phyloP scores from a whole-genome alignment of 1,139 yeast species.

The Magnusiomyces suaveolens region DNA sequence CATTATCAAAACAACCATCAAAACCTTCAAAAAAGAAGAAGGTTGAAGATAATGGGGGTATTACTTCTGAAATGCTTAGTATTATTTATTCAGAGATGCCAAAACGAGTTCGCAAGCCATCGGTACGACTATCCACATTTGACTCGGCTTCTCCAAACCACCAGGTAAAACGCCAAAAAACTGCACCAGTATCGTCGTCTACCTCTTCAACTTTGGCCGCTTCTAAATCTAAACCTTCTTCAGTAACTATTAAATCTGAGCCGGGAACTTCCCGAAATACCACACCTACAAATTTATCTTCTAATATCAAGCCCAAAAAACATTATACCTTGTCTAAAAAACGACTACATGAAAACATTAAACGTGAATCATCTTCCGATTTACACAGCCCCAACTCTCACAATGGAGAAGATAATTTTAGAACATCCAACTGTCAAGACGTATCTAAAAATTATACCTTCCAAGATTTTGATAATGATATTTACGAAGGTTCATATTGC shows the following conservation, averaged over 20 bases:
- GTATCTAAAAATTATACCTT: not conserved
- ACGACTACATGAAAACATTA: not conserved
- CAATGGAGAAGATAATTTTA: not conserved
- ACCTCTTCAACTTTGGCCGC: not conserved
- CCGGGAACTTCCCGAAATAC: not conserved
- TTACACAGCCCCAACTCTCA: not conserved
- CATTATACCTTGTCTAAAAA: not conserved
- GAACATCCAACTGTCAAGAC: not conserved
- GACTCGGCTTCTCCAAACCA: not conserved
- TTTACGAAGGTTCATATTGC: constrained; percentile 48
- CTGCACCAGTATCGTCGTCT: not conserved
- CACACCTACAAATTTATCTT: not conserved
- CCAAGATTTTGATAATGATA: constrained; percentile 10
- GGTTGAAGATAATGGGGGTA: not conserved
- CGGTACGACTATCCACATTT: not conserved
- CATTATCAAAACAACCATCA: not conserved
- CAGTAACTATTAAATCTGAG: not conserved
- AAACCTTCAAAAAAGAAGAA: not conserved
- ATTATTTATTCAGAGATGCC: not conserved
- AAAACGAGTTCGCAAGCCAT: not conserved
- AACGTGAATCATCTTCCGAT: not conserved
- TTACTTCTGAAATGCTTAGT: not conserved
- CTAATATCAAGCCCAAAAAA: not conserved
- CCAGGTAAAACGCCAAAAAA: not conserved
- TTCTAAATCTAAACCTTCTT: not conserved